These are phyloP conservation scores for Yamadazyma sp. DNA, from an alignment of 1,139 yeast genomes.

Conservation along the genomic window DNA sequence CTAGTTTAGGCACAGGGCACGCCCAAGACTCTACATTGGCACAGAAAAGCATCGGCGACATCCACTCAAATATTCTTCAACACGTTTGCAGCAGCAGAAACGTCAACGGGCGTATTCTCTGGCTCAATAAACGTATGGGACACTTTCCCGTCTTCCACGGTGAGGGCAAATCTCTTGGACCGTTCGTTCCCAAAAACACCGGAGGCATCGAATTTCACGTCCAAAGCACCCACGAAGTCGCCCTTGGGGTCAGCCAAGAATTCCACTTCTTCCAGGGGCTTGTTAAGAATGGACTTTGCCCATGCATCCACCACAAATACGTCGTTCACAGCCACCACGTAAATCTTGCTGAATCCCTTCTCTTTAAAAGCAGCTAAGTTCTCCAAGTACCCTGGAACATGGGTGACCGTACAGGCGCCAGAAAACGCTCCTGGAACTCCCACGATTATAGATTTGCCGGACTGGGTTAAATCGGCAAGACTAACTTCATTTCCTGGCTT, in stretches of 20 bases:
- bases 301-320: conserved; percentile 75
- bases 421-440: conserved; percentile 94
- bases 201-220: conserved; percentile 68
- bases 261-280: conserved; percentile 31
- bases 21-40: too few species aligned
- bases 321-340: conserved; percentile 80
- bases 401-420: conserved; percentile 78
- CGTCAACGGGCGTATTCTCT: conserved; percentile 69
- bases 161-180: conserved; percentile 72
- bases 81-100: conserved; percentile 42
- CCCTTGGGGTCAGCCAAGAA: conserved; percentile 80
- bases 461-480: conserved; percentile 53
- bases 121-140: conserved; percentile 72
- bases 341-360: conserved; percentile 64
- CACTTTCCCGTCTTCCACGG: conserved; percentile 75
- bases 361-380: conserved; percentile 50
- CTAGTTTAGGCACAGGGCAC: too few species aligned
- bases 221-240: conserved; percentile 65
- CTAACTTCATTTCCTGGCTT: conserved; percentile 69
- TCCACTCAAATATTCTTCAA: conserved; percentile 14
- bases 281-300: conserved; percentile 46
- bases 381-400: conserved; percentile 75
- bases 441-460: conserved; percentile 60
- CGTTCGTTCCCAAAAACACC: conserved; percentile 73
- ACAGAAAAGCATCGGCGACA: too few species aligned